Base-by-base conservation (phyloP, 768 basidiomycete species). In the Fomitopsis pulvina region DNA sequence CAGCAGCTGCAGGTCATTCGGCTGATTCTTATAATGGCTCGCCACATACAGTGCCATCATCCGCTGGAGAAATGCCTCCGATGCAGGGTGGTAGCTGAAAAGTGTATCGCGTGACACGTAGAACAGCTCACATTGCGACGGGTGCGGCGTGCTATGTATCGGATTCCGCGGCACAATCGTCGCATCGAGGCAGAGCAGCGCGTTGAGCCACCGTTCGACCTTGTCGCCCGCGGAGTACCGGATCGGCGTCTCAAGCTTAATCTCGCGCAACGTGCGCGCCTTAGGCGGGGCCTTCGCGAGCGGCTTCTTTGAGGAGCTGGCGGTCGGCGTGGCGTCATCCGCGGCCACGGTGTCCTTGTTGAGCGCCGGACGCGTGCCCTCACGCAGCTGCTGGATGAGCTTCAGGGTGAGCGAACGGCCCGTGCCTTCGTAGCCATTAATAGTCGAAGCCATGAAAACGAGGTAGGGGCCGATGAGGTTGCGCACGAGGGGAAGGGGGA, bases 21-120 rank as follows among this genome's bases (percentile, higher is more conserved):
- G 96, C 62, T 94, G 91, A 67, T 98, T 99, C 69, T 99, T 99
- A 74, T 99, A 99, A 65, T 99, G 96, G 45, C 87, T 88, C 1
- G 96, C 91, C 45, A 98, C 95, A 66, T 97, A 99, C 1, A 98
- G 76, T 16, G 91, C 85, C 93, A 97, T 96, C 87, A 98, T 93
- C 29, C 94, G 81, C 68, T 99, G 96, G 25, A 99, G 77, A 73
- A 99, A 99, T 27, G 90, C 77, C 66, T 99, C 96, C n/a, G 87
- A 90, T 7, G 94, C 96, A 2, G 94, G 92, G 63, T 99, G 93
- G 69, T 86, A 98, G 57, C 88, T 92, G 76, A 99, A 99, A 26
- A 98, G 73, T 0, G 96, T 96, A 64, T 99, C 96, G 41, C 96
- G 78, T 62, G 87, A 88, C 59, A 99, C 92, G 65, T 93, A 91